Percentiles rank a stretch among this genome's conserved stretches.
These are phyloP conservation scores for Cronartium quercuum DNA, from an alignment of 1,284 basidiomycete genomes.

Conservation along the genomic window DNA sequence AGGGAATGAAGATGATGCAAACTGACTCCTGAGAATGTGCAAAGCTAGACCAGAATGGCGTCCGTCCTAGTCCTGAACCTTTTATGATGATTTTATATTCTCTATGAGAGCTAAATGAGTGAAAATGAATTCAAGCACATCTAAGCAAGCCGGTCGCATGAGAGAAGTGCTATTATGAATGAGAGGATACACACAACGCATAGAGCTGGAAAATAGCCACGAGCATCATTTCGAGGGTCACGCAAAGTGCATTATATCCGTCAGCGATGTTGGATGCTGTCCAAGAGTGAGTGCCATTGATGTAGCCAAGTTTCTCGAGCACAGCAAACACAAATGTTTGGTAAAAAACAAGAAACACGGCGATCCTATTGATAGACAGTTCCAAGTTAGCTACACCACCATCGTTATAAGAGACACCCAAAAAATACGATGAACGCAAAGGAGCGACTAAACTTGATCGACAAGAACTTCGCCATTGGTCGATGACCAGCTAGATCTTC, in stretches of 20 bases:
- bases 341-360: constrained; percentile 61
- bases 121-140: no score
- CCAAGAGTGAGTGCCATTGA: constrained; percentile 53
- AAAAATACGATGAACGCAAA: constrained; percentile 39
- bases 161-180: background rate
- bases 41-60: constrained; percentile 18
- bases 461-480: constrained; percentile 72
- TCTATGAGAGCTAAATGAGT: constrained; percentile 7
- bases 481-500: constrained; percentile 67
- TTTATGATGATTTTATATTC: constrained; percentile 31
- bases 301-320: constrained; percentile 48
- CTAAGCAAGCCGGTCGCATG: no score
- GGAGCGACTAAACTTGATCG: constrained; percentile 57
- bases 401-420: background rate
- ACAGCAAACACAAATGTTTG: constrained; percentile 49
- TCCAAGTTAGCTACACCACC: background rate
- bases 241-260: constrained; percentile 71
- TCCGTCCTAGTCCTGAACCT: constrained; percentile 22
- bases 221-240: constrained; percentile 64
- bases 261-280: constrained; percentile 58
- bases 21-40: constrained; percentile 30
- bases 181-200: constrained; percentile 7
- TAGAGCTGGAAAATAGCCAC: constrained; percentile 21
- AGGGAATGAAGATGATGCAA: background rate
- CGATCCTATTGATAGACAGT: constrained; percentile 50